Evolutionary conservation across 495 filamentous ascomycete genomes (phyloP).

Genomic region (Aspergillus nanangensis): DNA sequence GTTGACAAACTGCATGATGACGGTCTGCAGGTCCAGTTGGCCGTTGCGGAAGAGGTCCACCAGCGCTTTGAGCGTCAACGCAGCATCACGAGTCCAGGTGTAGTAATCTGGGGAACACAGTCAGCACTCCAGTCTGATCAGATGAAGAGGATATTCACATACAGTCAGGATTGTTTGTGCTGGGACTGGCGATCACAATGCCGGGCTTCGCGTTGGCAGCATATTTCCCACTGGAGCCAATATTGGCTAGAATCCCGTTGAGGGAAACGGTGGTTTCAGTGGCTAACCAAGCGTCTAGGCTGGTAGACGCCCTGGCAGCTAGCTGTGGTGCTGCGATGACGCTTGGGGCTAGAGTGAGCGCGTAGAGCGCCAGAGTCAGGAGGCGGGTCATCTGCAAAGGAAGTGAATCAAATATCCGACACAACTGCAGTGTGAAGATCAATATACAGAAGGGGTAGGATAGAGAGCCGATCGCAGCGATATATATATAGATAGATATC

Average conservation of each 20-base stretch:
- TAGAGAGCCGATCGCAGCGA: too few relatives aligned
- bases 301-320: constrained; percentile 14
- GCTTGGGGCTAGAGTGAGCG: constrained; percentile 17
- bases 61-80: constrained; percentile 56
- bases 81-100: constrained; percentile 72
- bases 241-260: constrained; percentile 53
- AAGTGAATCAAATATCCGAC: too few relatives aligned
- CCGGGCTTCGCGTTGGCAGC: constrained; percentile 44
- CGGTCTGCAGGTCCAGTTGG: constrained; percentile 46
- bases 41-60: constrained; percentile 55
- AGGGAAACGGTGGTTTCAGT: constrained; percentile 48
- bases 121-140: constrained; percentile 23
- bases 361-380: constrained; percentile 15
- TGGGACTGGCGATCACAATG: constrained; percentile 59
- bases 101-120: constrained; percentile 46
- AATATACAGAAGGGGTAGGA: too few relatives aligned
- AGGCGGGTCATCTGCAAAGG: background rate
- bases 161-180: constrained; percentile 57
- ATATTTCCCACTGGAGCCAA: constrained; percentile 50
- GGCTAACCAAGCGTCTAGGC: constrained; percentile 47
- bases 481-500: too few relatives aligned
- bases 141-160: constrained; percentile 20
- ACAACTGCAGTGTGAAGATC: too few relatives aligned
- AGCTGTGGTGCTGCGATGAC: constrained; percentile 20
- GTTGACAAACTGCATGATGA: constrained; percentile 54